Conservation (phyloP, 345 rosid species). For the Populus davidiana region DNA sequence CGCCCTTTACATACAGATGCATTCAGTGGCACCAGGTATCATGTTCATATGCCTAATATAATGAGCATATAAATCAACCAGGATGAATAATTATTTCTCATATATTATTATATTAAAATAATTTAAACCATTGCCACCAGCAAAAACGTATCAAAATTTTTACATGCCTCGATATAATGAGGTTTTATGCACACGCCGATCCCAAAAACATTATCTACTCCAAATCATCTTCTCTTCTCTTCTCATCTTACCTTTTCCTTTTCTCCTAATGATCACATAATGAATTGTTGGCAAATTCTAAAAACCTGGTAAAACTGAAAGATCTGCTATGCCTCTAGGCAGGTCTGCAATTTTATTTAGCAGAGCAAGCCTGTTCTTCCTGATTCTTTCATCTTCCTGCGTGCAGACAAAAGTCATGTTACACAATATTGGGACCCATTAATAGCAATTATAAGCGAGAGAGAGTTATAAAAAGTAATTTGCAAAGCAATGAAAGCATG, state of each 20-base stretch:
- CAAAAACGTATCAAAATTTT: background rate
- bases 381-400: conserved; percentile 76
- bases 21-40: no score
- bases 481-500: background rate
- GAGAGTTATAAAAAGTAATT: background rate
- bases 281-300: conserved; percentile 20
- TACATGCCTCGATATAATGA: background rate
- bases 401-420: background rate
- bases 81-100: no score
- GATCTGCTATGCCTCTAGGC: conserved; percentile 71
- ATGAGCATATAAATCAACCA: no score
- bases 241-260: background rate
- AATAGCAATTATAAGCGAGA: background rate
- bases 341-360: conserved; percentile 72
- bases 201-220: background rate
- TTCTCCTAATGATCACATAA: background rate
- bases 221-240: background rate
- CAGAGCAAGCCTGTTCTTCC: conserved; percentile 73
- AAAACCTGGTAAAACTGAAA: conserved; percentile 79
- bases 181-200: background rate
- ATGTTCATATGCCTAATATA: no score
- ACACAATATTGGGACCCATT: background rate
- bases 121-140: no score
- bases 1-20: no score
- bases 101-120: no score